Percentiles rank a stretch among this genome's conserved stretches.
phyloP scores from a whole-genome alignment of 73 alveolate species.

The Vitrella brassicaformis region DNA sequence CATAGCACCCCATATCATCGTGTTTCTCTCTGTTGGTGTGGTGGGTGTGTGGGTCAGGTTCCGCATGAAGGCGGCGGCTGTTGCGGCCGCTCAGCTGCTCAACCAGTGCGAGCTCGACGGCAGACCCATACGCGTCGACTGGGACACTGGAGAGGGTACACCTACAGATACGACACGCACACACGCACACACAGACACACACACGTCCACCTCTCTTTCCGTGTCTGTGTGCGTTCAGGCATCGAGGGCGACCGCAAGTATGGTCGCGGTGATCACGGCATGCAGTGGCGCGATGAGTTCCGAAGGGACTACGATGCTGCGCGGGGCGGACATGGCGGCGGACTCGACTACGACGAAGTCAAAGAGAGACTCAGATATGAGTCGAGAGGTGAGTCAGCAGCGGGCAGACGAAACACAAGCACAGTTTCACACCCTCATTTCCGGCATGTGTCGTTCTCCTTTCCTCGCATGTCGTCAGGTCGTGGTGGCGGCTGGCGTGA shows the following conservation, averaged over 20 bases:
- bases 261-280: background rate
- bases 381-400: background rate
- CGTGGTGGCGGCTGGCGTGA: no score
- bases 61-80: no score
- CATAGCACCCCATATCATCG: background rate
- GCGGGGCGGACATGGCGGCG: background rate
- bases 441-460: no score
- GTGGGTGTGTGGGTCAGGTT: no score
- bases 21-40: no score
- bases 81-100: no score
- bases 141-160: constrained; percentile 85
- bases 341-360: background rate
- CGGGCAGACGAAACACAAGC: no score
- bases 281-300: background rate
- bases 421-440: no score
- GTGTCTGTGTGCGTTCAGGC: background rate
- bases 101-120: constrained; percentile 67
- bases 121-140: constrained; percentile 78
- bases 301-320: background rate
- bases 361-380: background rate
- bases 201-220: background rate
- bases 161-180: constrained; percentile 39
- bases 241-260: background rate
- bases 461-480: no score
- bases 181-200: background rate